A percentile compares a stretch with the other conserved stretches of the same genome.
phyloP scores from a whole-genome alignment of 2,329 filamentous ascomycete genomes.

The Penicillium verrucosum region DNA sequence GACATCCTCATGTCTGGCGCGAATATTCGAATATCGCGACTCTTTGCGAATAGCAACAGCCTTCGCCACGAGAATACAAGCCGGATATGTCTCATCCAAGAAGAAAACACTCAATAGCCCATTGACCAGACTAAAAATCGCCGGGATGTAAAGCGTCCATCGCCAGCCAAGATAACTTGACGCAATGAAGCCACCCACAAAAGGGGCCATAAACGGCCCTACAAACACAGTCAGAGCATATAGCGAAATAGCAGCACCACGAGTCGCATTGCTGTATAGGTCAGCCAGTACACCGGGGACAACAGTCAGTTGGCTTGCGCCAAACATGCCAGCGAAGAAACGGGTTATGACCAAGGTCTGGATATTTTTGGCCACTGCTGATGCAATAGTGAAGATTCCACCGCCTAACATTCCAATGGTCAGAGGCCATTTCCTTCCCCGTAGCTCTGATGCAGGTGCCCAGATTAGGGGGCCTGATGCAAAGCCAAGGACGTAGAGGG shows the following conservation, averaged over 20 bases:
- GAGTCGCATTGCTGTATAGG: constrained; percentile 46
- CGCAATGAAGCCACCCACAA: constrained; percentile 51
- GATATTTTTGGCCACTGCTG: constrained; percentile 40
- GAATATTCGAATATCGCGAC: constrained; percentile 56
- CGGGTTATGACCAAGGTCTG: constrained; percentile 42
- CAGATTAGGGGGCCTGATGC: constrained; percentile 59
- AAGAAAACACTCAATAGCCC: constrained; percentile 39
- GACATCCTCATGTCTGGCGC: constrained; percentile 51
- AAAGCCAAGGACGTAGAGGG: constrained; percentile 51
- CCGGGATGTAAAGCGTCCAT: constrained; percentile 50
- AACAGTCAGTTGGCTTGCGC: constrained; percentile 43
- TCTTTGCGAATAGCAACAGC: constrained; percentile 49
- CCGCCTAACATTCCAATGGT: constrained; percentile 41
- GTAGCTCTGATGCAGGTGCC: constrained; percentile 60
- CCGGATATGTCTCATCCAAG: constrained; percentile 53
- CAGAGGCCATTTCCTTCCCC: constrained; percentile 54
- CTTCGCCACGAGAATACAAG: constrained; percentile 52
- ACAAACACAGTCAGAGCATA: constrained; percentile 49
- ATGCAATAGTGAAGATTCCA: constrained; percentile 46
- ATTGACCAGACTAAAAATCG: constrained; percentile 49
- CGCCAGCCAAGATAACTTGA: constrained; percentile 48
- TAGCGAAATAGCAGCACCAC: constrained; percentile 43
- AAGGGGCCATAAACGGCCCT: constrained; percentile 47
- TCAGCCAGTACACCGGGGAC: constrained; percentile 46
- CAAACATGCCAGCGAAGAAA: constrained; percentile 48